These are phyloP conservation scores for Cucumis melo DNA, from an alignment of 306 rosid species.

Conservation along the genomic window DNA sequence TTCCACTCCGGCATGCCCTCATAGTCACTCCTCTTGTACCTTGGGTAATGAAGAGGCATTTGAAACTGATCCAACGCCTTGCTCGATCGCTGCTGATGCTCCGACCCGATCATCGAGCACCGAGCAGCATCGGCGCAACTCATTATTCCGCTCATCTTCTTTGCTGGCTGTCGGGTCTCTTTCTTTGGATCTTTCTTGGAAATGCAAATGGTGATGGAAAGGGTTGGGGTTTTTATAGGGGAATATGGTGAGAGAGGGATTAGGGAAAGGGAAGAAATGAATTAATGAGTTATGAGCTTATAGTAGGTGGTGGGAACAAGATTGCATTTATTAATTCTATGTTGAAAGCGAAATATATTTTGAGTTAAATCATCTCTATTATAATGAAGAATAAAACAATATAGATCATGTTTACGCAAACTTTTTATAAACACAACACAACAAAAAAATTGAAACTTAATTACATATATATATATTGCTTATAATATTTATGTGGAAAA, in stretches of 20 bases:
- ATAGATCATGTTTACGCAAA: too few species aligned
- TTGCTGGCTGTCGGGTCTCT: background rate
- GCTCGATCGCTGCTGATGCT: background rate
- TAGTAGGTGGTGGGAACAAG: slow-evolving; percentile 5
- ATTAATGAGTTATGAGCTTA: background rate
- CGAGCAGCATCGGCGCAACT: background rate
- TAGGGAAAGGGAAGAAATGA: background rate
- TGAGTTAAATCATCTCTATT: too few species aligned
- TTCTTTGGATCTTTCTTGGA: background rate
- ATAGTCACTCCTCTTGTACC: slow-evolving; percentile 54
- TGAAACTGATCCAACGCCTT: slow-evolving; percentile 23
- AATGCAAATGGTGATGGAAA: background rate
- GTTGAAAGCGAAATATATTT: slow-evolving; percentile 14
- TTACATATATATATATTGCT: too few species aligned
- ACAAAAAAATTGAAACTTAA: too few species aligned
- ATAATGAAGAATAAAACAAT: too few species aligned
- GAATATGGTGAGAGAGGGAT: background rate
- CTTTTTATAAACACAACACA: too few species aligned
- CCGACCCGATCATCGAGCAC: background rate
- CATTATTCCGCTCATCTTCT: background rate
- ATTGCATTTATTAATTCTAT: background rate
- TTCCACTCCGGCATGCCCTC: slow-evolving; percentile 71
- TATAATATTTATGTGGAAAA: background rate
- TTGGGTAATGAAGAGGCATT: slow-evolving; percentile 79
- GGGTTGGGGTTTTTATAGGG: slow-evolving; percentile 12